Conservation (phyloP, 2,329 filamentous ascomycete genomes). For the Fusarium algeriense region DNA sequence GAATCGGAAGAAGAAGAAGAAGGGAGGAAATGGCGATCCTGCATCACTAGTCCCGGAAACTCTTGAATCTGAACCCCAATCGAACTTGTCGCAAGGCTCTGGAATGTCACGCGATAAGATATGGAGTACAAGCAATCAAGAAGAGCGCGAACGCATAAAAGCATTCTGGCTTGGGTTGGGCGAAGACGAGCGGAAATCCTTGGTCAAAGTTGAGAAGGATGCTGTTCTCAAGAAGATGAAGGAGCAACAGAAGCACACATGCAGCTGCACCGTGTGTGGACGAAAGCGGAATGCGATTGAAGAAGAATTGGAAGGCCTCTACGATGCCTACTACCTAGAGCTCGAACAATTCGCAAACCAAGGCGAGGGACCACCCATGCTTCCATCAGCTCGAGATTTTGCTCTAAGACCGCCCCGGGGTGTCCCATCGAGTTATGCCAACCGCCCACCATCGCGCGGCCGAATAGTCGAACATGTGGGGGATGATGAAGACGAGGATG, state of each 20-base stretch:
- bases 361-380: slow-evolving; percentile 72
- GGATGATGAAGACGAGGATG: slow-evolving; percentile 68
- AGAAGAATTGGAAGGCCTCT: slow-evolving; percentile 96
- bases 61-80: slow-evolving; percentile 37
- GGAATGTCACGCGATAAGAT: slow-evolving; percentile 83
- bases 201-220: slow-evolving; percentile 99
- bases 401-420: slow-evolving; percentile 70
- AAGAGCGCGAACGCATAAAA: slow-evolving; percentile 97
- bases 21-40: slow-evolving; percentile 48
- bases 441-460: slow-evolving; percentile 78
- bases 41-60: slow-evolving; percentile 37
- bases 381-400: slow-evolving; percentile 68
- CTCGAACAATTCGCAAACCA: slow-evolving; percentile 97
- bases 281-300: slow-evolving; percentile 97
- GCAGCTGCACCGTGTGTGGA: slow-evolving; percentile 97
- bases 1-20: slow-evolving; percentile 78
- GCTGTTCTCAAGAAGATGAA: slow-evolving; percentile 99
- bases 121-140: slow-evolving; percentile 95
- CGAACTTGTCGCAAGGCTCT: slow-evolving; percentile 51
- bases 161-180: slow-evolving; percentile 97
- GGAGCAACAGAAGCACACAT: slow-evolving; percentile 99
- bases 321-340: slow-evolving; percentile 98
- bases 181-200: slow-evolving; percentile 92
- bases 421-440: slow-evolving; percentile 68
- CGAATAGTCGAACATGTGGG: slow-evolving; percentile 77